These are phyloP conservation scores for Crepidotus sp. DNA, from an alignment of 1,284 basidiomycete genomes.

Conservation along the genomic window DNA sequence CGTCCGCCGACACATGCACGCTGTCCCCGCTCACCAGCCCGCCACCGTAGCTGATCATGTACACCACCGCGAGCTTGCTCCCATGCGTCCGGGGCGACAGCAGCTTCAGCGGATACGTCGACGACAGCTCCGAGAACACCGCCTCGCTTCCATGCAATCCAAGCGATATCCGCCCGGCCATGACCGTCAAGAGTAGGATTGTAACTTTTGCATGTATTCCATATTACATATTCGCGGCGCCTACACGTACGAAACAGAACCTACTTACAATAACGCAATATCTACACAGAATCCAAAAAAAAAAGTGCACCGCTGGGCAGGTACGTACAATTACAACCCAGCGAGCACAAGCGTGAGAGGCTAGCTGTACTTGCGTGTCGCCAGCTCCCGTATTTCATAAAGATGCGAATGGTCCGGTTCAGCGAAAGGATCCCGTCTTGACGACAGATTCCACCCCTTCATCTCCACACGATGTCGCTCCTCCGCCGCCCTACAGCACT, in stretches of 20 bases:
- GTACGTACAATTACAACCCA: too few relatives aligned
- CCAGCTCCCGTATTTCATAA: constrained; percentile 73
- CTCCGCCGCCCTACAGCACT: constrained; percentile 67
- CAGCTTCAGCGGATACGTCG: constrained; percentile 87
- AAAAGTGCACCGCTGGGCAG: constrained; percentile 5
- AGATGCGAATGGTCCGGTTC: constrained; percentile 49
- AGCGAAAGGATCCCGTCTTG: constrained; percentile 35
- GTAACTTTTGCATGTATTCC: constrained; percentile 14
- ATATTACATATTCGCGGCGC: constrained; percentile 19
- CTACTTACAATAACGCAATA: constrained; percentile 15
- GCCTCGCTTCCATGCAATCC: constrained; percentile 44
- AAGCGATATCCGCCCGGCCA: constrained; percentile 43
- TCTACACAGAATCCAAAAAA: constrained; percentile 18
- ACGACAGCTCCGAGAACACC: constrained; percentile 69
- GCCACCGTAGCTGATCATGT: constrained; percentile 86
- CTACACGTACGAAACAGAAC: constrained; percentile 12
- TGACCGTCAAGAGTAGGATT: neutral
- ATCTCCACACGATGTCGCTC: constrained; percentile 75
- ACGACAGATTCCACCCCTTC: constrained; percentile 64
- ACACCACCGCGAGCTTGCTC: constrained; percentile 56
- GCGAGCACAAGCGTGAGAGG: too few relatives aligned
- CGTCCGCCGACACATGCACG: constrained; percentile 55
- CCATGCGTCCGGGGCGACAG: constrained; percentile 51
- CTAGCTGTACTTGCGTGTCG: constrained; percentile 62
- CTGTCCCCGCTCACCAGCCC: constrained; percentile 87